These are phyloP conservation scores for Globisporangium spiculum DNA, from an alignment of 352 stramenopile genomes.

Conservation along the genomic window DNA sequence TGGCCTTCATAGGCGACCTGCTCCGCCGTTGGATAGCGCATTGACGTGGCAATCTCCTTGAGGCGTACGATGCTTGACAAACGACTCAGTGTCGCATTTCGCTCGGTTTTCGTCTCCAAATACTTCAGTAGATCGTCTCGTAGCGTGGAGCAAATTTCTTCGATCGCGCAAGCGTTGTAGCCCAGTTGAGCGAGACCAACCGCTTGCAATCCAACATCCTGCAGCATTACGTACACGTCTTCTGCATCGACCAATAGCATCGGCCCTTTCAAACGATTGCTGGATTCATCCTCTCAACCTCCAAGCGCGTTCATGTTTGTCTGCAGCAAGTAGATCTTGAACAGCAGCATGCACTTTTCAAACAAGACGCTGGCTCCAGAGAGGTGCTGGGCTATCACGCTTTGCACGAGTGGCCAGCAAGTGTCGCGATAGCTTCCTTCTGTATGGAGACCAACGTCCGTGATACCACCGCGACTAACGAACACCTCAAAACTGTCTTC, in stretches of 20 bases:
- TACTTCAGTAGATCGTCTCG: background rate
- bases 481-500: background rate
- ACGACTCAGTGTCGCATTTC: background rate
- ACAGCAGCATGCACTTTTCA: constrained; percentile 33
- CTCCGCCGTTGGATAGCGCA: background rate
- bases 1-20: background rate
- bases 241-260: background rate
- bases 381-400: constrained; percentile 33
- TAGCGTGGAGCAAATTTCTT: background rate
- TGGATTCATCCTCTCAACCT: background rate
- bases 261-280: background rate
- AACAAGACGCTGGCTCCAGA: constrained; percentile 30
- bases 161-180: constrained; percentile 2
- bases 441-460: constrained; percentile 51
- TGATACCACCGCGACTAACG: constrained; percentile 33
- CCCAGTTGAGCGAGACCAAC: constrained; percentile 9
- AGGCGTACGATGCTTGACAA: background rate
- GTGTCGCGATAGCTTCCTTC: constrained; percentile 38
- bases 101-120: background rate
- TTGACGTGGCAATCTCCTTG: background rate
- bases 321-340: constrained; percentile 24
- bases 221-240: constrained; percentile 21
- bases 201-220: background rate
- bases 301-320: background rate
- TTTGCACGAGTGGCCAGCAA: constrained; percentile 52